phyloP scores from a whole-genome alignment of 2,329 filamentous ascomycete genomes.

The Monilinia fructicola region DNA sequence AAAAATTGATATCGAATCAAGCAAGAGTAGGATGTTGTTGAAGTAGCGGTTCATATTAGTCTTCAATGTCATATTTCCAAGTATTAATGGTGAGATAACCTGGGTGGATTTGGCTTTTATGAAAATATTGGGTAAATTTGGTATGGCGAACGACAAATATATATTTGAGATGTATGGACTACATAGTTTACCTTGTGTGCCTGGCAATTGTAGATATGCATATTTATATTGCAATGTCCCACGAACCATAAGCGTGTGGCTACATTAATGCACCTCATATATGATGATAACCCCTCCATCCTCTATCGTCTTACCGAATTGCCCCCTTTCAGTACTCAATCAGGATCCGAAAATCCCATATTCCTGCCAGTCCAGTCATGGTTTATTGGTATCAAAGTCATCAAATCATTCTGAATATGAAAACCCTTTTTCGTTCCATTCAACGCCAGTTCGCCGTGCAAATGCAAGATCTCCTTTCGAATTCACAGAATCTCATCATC shows the following conservation, averaged over 20 bases:
- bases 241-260: not conserved
- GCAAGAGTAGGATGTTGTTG: not conserved
- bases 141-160: not conserved
- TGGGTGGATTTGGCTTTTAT: not conserved
- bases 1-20: not conserved
- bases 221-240: not conserved
- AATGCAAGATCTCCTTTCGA: slow-evolving; percentile 25
- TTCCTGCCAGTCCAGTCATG: slow-evolving; percentile 10
- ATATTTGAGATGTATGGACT: not conserved
- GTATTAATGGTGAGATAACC: not conserved
- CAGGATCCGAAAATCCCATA: not conserved
- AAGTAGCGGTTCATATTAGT: not conserved
- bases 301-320: not conserved
- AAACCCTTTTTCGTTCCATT: not conserved
- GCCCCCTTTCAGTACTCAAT: not conserved
- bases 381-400: slow-evolving; percentile 31
- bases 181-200: not conserved
- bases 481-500: slow-evolving; percentile 36
- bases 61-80: not conserved
- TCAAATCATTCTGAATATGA: slow-evolving; percentile 15
- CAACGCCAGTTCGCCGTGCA: slow-evolving; percentile 30
- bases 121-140: not conserved
- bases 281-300: not conserved
- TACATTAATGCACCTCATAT: not conserved
- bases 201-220: not conserved